Conservation (phyloP, 2,329 filamentous ascomycete genomes). For the Epichloe amarillans region DNA sequence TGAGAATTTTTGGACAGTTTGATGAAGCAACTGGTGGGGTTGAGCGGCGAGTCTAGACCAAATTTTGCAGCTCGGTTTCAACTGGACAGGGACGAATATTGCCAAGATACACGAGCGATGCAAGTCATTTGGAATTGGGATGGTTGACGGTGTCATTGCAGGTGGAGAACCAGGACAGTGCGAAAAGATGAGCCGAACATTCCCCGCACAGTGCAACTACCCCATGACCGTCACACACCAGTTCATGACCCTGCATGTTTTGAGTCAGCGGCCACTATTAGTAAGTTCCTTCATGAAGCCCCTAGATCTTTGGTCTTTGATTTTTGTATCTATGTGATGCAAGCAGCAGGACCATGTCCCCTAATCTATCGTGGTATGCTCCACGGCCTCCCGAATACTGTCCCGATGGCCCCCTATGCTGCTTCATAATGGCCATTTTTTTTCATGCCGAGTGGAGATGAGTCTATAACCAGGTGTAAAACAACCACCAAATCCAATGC, state of each 20-base stretch:
- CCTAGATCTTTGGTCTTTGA: neutral
- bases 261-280: too few species aligned
- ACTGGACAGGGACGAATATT: neutral
- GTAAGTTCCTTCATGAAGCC: neutral
- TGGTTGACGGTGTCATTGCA: neutral
- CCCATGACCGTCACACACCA: neutral
- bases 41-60: neutral
- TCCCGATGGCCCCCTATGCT: constrained; percentile 14
- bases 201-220: neutral
- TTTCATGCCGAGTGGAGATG: constrained; percentile 36
- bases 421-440: constrained; percentile 13
- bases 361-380: constrained; percentile 10
- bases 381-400: neutral
- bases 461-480: constrained; percentile 26
- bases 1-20: neutral
- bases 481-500: constrained; percentile 10
- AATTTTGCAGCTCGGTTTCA: neutral
- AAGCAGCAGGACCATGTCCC: constrained; percentile 18
- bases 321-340: constrained; percentile 11
- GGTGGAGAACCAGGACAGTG: neutral
- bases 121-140: neutral
- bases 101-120: too few species aligned
- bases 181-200: rapidly evolving
- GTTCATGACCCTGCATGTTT: too few species aligned
- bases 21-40: neutral